Base-by-base conservation (phyloP, 176 grass and related monocot genomes). In the Saccharum spontaneum region DNA sequence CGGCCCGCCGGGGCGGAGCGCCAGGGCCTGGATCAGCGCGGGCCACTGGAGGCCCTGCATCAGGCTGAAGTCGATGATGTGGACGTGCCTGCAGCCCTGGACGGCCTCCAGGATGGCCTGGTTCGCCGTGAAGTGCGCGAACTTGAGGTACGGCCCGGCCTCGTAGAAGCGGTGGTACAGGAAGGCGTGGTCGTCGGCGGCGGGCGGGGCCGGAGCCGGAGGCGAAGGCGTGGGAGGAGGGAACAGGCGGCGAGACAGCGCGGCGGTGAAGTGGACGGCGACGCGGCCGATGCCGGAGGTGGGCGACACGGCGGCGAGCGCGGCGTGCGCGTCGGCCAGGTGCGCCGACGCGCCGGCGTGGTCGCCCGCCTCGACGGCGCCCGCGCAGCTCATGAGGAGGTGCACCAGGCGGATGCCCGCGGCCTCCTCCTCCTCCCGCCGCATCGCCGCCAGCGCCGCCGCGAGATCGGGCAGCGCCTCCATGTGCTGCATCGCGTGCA, bases 1-100 rank as follows among this genome's bases (percentile, higher is more conserved):
- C 0, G 96, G 91, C 0, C 96, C 96, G 18, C 96, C 96, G 0
- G 96, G 91, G 54, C 93, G 93, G 69, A 98, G 91, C 1, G 96
- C 96, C 11, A 98, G 91, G 1, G 96, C 93, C 49, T 98, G 96
- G 60, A 98, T 95, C 22, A 98, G 71, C 1, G 96, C 93, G 14
- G 96, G 96, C 96, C 96, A 98, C 78, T 98, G 96, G 6, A 95
- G 93, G 10, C 96, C 96, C 55, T 98, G 93, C 96, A 93, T 94
- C 65, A 98, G 83, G 89, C 78, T 95, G 81, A 98, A 98, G 90
- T 98, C 96, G 80, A 98, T 63, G 71, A 98, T 82, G 83, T 98
- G 96, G 16, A 98, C 91, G 38, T 38, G 71, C 8, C 54, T 67
- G 84, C 86, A 82, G 40, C 93, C 93, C 7, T 93, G 82, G 63